A percentile compares a stretch with the other conserved stretches of the same genome.
phyloP scores from a whole-genome alignment of 176 grass and related monocot genomes.

The Oropetium thomaeum region DNA sequence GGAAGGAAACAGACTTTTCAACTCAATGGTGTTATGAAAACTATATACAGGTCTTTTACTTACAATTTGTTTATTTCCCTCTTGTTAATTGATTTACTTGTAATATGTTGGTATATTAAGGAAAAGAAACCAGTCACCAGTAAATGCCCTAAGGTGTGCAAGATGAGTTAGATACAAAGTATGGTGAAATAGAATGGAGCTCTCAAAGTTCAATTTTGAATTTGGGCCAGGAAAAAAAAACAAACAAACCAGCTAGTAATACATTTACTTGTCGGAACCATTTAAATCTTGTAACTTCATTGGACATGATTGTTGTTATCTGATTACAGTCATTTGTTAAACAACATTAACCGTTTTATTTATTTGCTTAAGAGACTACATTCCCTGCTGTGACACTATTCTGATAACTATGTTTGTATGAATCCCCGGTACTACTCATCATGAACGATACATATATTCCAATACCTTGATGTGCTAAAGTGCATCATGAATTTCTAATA shows the following conservation, averaged over 20 bases:
- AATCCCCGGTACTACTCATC: neutral
- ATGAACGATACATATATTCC: neutral
- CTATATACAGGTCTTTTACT: slow-evolving; percentile 70
- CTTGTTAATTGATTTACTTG: neutral
- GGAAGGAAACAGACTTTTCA: slow-evolving; percentile 93
- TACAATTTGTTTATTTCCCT: neutral
- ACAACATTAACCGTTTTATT: neutral
- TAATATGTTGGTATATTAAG: neutral
- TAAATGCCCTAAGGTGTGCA: neutral
- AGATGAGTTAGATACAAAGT: neutral
- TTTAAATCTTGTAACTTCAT: neutral
- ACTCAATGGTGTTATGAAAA: slow-evolving; percentile 97
- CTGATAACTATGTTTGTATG: neutral
- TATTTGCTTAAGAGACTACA: slow-evolving; percentile 6
- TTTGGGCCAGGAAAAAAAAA: neutral
- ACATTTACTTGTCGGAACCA: neutral
- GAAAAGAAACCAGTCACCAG: neutral
- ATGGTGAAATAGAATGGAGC: neutral
- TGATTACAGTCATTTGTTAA: neutral
- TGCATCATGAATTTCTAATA: neutral
- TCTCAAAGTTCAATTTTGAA: neutral
- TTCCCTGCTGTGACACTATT: neutral
- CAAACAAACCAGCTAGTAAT: neutral
- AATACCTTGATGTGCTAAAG: neutral
- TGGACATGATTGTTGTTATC: neutral